Evolutionary conservation across 495 filamentous ascomycete species (phyloP).

Genomic region (Penicillium argentinense): DNA sequence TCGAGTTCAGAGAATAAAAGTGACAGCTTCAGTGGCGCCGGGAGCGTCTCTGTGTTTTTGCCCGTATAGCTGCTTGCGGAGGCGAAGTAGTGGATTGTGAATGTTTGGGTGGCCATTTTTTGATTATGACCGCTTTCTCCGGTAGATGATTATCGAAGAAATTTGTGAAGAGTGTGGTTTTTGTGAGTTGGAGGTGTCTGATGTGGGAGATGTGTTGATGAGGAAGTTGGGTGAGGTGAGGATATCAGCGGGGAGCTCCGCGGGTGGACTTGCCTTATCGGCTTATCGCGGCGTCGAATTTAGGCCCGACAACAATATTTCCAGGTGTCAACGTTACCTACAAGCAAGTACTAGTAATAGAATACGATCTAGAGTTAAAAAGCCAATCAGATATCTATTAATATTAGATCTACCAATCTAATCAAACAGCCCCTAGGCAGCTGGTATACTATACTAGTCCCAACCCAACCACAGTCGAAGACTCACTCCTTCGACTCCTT

Average conservation of each 20-base stretch:
- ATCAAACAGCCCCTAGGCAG: too few species aligned
- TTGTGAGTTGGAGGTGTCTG: neutral
- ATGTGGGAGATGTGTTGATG: neutral
- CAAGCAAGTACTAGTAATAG: too few species aligned
- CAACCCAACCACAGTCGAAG: neutral
- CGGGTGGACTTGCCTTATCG: neutral
- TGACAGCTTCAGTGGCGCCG: constrained; percentile 67
- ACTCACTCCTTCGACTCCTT: neutral
- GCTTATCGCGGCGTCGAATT: neutral
- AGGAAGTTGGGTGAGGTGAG: too few species aligned
- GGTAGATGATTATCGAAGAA: too few species aligned
- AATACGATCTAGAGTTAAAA: too few species aligned
- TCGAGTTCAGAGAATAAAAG: constrained; percentile 75
- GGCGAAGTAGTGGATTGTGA: constrained; percentile 88
- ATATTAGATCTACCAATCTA: too few species aligned
- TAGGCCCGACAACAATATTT: neutral
- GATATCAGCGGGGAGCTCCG: neutral
- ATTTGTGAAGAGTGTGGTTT: neutral
- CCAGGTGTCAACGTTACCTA: too few species aligned
- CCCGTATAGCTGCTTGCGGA: constrained; percentile 70
- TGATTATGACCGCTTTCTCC: too few species aligned
- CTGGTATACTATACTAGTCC: neutral
- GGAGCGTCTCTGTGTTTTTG: constrained; percentile 67
- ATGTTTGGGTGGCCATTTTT: too few species aligned
- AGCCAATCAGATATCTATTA: too few species aligned